A percentile compares a stretch with the other conserved stretches of the same genome.
Evolutionary conservation across 2,329 filamentous ascomycete genomes (phyloP).

Genomic region (Colletotrichum costaricense): DNA sequence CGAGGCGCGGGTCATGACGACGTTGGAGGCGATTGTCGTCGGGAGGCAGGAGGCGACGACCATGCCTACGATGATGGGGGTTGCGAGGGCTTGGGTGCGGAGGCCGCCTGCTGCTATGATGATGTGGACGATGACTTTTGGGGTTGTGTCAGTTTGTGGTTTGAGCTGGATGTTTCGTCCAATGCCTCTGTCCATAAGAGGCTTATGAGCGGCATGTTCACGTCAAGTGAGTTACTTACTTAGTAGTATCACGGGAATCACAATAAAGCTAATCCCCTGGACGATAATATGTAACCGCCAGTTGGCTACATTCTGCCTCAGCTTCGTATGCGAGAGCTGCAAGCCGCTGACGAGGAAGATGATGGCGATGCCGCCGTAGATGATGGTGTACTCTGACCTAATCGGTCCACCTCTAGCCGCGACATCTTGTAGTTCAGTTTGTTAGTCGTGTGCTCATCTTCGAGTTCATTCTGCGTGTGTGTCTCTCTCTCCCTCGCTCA

Average conservation of each 20-base stretch:
- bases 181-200: too few relatives aligned
- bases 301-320: constrained; percentile 70
- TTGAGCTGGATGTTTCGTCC: not conserved
- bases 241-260: constrained; percentile 73
- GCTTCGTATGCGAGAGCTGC: constrained; percentile 72
- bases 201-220: too few relatives aligned
- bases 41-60: constrained; percentile 75
- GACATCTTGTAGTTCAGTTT: constrained; percentile 46
- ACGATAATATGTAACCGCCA: constrained; percentile 77
- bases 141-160: not conserved
- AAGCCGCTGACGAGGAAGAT: constrained; percentile 80
- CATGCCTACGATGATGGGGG: constrained; percentile 74
- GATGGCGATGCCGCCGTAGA: constrained; percentile 76
- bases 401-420: constrained; percentile 60
- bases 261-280: constrained; percentile 74
- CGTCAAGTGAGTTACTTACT: constrained; percentile 47
- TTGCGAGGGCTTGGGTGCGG: constrained; percentile 68
- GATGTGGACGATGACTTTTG: constrained; percentile 57
- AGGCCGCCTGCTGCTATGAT: constrained; percentile 58
- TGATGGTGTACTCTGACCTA: constrained; percentile 68
- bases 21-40: constrained; percentile 79
- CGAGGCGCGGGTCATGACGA: constrained; percentile 78
- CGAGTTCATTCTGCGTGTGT: not conserved
- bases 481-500: too few relatives aligned
- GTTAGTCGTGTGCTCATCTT: not conserved